phyloP scores from a whole-genome alignment of 805 yeast species.

The Pichia gijzeniarum region DNA sequence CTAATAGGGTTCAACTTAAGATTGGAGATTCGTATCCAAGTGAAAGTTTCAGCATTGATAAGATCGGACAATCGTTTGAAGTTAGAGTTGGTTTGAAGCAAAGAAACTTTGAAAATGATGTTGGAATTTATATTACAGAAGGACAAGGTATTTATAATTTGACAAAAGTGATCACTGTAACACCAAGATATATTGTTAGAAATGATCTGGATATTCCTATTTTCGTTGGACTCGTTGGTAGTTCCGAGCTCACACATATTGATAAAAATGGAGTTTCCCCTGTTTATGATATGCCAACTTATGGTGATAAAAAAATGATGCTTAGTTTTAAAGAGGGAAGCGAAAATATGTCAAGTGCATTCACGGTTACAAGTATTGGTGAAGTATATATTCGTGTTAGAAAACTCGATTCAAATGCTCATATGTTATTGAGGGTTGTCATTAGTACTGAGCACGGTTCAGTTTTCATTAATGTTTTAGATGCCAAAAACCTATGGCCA shows the following conservation, averaged over 20 bases:
- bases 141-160: conserved; percentile 80
- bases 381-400: conserved; percentile 66
- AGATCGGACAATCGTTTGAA: conserved; percentile 75
- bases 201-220: conserved; percentile 55
- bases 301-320: conserved; percentile 52
- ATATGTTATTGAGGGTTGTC: conserved; percentile 63
- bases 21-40: conserved; percentile 71
- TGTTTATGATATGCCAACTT: conserved; percentile 54
- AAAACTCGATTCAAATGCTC: conserved; percentile 53
- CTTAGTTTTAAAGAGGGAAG: conserved; percentile 51
- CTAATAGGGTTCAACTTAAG: conserved; percentile 58
- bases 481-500: conserved; percentile 84
- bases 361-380: conserved; percentile 79
- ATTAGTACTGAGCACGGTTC: conserved; percentile 76
- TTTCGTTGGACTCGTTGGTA: conserved; percentile 61
- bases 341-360: conserved; percentile 82
- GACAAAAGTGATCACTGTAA: conserved; percentile 68
- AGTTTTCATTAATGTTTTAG: conserved; percentile 64
- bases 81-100: conserved; percentile 40
- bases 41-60: conserved; percentile 73
- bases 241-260: conserved; percentile 43
- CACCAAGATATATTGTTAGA: conserved; percentile 76
- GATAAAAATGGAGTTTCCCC: conserved; percentile 46
- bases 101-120: conserved; percentile 53
- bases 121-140: conserved; percentile 71